Percentiles rank a stretch among this genome's conserved stretches.
phyloP scores from a whole-genome alignment of 2,329 filamentous ascomycete species.

The Acrodontium crateriforme region DNA sequence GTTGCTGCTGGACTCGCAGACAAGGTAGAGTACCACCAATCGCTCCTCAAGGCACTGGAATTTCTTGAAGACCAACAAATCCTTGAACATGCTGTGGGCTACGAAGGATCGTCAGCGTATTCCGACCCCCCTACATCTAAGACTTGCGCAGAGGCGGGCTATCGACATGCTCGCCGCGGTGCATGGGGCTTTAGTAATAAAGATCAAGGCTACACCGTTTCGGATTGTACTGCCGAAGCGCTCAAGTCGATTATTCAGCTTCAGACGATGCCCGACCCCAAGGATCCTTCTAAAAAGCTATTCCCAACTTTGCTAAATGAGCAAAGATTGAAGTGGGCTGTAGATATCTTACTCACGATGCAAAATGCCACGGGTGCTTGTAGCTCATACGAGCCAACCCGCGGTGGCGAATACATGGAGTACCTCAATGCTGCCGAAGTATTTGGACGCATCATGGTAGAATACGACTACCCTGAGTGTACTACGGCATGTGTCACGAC shows the following conservation, averaged over 20 bases:
- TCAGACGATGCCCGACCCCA: constrained; percentile 53
- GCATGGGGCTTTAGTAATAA: constrained; percentile 93
- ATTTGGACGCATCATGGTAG: constrained; percentile 94
- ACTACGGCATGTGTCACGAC: constrained; percentile 89
- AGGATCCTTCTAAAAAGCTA: constrained; percentile 8
- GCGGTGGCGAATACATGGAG: constrained; percentile 67
- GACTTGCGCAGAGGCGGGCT: constrained; percentile 29
- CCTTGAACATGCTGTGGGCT: constrained; percentile 63
- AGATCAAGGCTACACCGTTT: constrained; percentile 87
- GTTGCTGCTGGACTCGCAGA: constrained; percentile 66
- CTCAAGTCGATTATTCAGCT: constrained; percentile 75
- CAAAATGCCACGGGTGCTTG: constrained; percentile 79
- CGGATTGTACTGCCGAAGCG: constrained; percentile 85
- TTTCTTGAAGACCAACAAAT: constrained; percentile 91
- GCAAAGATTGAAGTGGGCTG: constrained; percentile 67
- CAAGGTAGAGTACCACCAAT: constrained; percentile 63
- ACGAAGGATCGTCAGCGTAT: constrained; percentile 45
- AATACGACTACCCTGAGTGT: constrained; percentile 96
- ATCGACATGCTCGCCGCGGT: constrained; percentile 81
- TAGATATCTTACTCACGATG: constrained; percentile 83
- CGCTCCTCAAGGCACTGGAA: constrained; percentile 67
- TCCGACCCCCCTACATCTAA: constrained; percentile 19
- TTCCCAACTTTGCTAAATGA: constrained; percentile 65
- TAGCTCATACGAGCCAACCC: constrained; percentile 75
- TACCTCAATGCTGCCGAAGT: constrained; percentile 90